These are phyloP conservation scores for Straminergon stramineum DNA, from an alignment of 225 moss, liverwort and hornwort species.

Conservation along the genomic window DNA sequence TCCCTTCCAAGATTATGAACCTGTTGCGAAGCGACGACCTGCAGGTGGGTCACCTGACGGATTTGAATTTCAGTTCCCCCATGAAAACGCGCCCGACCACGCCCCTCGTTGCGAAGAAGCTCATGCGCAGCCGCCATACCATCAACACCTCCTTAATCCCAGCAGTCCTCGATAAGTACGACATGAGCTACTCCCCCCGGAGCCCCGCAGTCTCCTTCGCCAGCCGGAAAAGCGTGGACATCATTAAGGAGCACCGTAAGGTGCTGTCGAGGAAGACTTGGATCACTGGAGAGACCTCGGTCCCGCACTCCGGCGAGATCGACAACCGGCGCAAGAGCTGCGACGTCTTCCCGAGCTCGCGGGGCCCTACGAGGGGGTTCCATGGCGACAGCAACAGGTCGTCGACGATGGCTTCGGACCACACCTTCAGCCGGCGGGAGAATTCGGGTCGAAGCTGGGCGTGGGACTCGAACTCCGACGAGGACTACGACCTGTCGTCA, in stretches of 20 bases:
- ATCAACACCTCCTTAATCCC: constrained; percentile 7
- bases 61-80: background rate
- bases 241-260: constrained; percentile 6
- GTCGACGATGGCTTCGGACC: constrained; percentile 1
- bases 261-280: background rate
- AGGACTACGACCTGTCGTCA: background rate
- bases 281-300: background rate
- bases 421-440: background rate
- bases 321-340: constrained; percentile 7
- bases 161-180: background rate
- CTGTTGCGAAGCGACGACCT: background rate
- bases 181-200: background rate
- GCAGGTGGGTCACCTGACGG: background rate
- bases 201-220: background rate
- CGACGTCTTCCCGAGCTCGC: background rate
- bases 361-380: background rate
- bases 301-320: background rate
- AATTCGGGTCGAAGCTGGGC: constrained; percentile 7
- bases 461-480: background rate
- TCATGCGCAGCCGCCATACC: background rate
- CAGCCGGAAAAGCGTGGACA: constrained; percentile 8
- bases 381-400: constrained; percentile 6
- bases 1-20: background rate
- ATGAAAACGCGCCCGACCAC: background rate
- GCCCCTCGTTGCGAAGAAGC: background rate